Evolutionary conservation across 805 yeast species (phyloP).

Genomic region (Saccharomyces jurei): DNA sequence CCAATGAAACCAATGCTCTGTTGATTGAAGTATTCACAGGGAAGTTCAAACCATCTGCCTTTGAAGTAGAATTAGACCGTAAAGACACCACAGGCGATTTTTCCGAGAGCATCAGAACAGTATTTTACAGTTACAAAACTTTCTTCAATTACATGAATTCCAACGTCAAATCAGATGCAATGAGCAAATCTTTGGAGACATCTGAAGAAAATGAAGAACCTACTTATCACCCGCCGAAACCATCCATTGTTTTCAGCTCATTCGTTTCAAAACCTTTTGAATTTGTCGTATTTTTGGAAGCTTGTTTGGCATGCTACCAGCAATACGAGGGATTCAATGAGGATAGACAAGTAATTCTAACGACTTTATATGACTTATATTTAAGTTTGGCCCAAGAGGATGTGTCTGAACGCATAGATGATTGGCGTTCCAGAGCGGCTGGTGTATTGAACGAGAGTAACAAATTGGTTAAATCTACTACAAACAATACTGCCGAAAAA

Average conservation of each 20-base stretch:
- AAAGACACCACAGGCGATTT: slow-evolving; percentile 1
- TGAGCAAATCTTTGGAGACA: slow-evolving; percentile 1
- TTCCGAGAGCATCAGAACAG: slow-evolving; percentile 19
- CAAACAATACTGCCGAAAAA: slow-evolving; percentile 7
- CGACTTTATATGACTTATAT: slow-evolving; percentile 78
- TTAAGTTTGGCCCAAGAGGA: slow-evolving; percentile 45
- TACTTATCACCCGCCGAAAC: slow-evolving; percentile 86
- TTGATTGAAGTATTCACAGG: slow-evolving; percentile 88
- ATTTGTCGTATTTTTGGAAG: slow-evolving; percentile 87
- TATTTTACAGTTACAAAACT: slow-evolving; percentile 48
- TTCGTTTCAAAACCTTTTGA: slow-evolving; percentile 81
- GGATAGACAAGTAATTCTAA: slow-evolving; percentile 65
- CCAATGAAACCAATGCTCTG: slow-evolving; percentile 74
- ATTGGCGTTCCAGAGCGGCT: slow-evolving; percentile 64
- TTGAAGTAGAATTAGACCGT: slow-evolving; percentile 2
- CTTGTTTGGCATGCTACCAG: slow-evolving; percentile 74
- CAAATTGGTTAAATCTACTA: slow-evolving; percentile 45
- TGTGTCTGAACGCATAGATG: slow-evolving; percentile 29
- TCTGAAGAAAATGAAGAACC: slow-evolving; percentile 31
- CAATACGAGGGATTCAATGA: slow-evolving; percentile 57
- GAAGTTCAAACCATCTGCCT: slow-evolving; percentile 45
- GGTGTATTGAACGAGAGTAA: slow-evolving; percentile 41
- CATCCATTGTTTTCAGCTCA: slow-evolving; percentile 76
- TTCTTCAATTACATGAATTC: slow-evolving; percentile 45
- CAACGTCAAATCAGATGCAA: neutral